Percentiles rank a stretch among this genome's conserved stretches.
phyloP scores from a whole-genome alignment of 2,329 filamentous ascomycete species.

The Pyrenophora graminea region DNA sequence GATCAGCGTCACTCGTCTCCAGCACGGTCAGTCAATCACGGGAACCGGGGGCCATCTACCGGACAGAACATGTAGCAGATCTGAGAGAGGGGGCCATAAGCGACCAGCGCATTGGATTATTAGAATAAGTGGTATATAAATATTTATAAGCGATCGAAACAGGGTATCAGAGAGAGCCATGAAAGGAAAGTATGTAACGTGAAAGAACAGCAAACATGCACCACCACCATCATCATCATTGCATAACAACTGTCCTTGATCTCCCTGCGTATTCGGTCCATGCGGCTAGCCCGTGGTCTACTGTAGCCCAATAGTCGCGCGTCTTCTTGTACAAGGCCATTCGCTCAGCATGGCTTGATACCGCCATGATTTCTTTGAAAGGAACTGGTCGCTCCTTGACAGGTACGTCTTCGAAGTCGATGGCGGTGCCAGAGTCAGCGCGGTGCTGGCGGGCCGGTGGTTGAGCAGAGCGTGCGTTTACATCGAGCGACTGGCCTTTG shows the following conservation, averaged over 20 bases:
- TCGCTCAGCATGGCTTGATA: slow-evolving; percentile 30
- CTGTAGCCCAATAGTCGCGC: slow-evolving; percentile 43
- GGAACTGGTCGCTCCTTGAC: slow-evolving; percentile 29
- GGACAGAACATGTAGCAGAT: too few relatives aligned
- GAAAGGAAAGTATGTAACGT: too few relatives aligned
- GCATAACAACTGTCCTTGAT: slow-evolving; percentile 1
- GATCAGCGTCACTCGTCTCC: too few relatives aligned
- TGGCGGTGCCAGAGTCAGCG: slow-evolving; percentile 40
- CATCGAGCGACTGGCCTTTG: neutral
- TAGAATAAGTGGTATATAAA: too few relatives aligned
- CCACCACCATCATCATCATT: too few relatives aligned
- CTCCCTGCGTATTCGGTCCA: slow-evolving; percentile 26
- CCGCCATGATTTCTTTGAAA: slow-evolving; percentile 38
- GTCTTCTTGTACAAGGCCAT: slow-evolving; percentile 41
- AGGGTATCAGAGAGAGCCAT: too few relatives aligned
- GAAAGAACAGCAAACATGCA: too few relatives aligned
- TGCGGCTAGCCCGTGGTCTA: slow-evolving; percentile 39
- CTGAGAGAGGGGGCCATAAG: too few relatives aligned
- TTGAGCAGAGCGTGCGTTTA: neutral
- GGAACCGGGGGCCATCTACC: too few relatives aligned
- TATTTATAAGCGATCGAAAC: too few relatives aligned
- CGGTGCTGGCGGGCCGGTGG: slow-evolving; percentile 26
- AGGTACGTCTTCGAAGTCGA: slow-evolving; percentile 30
- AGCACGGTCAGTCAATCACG: too few relatives aligned
- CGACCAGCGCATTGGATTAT: too few relatives aligned